A percentile compares a stretch with the other conserved stretches of the same genome.
These are phyloP conservation scores for Tolypocladium album DNA, from an alignment of 2,329 filamentous ascomycete genomes.

Conservation along the genomic window DNA sequence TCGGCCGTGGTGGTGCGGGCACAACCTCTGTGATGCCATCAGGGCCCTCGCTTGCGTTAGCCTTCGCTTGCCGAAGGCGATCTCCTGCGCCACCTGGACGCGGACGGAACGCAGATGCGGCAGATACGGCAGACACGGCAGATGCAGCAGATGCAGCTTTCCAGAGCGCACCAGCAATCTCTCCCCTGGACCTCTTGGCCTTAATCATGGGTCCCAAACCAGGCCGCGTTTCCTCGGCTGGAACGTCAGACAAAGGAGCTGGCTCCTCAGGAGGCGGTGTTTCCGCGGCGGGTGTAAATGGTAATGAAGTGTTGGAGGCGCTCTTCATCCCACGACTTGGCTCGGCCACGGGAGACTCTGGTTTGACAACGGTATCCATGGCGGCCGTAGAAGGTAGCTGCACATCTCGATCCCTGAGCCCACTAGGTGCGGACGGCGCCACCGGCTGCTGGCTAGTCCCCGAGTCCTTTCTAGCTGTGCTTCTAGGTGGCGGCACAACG, in stretches of 20 bases:
- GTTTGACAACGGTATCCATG: conserved; percentile 2
- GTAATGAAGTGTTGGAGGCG: conserved; percentile 12
- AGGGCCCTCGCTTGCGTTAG: conserved; percentile 53
- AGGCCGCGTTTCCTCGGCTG: conserved; percentile 42
- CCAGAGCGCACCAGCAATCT: conserved; percentile 66
- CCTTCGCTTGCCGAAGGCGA: conserved; percentile 54
- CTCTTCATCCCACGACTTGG: conserved; percentile 3
- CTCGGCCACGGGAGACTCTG: conserved; percentile 5
- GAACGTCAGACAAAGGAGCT: not conserved
- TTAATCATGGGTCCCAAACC: conserved; percentile 88
- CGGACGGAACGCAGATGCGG: conserved; percentile 57
- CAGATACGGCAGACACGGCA: conserved; percentile 9
- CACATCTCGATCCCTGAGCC: conserved; percentile 22
- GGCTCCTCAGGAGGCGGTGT: conserved; percentile 13
- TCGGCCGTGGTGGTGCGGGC: conserved; percentile 55
- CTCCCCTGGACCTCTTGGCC: conserved; percentile 59
- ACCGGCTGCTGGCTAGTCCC: conserved; percentile 14
- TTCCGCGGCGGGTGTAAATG: conserved; percentile 16
- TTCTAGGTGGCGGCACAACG: conserved; percentile 37
- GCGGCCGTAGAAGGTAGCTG: conserved; percentile 2
- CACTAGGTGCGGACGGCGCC: conserved; percentile 16
- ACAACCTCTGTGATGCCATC: conserved; percentile 88
- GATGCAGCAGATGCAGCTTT: conserved; percentile 52
- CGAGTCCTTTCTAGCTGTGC: conserved; percentile 35
- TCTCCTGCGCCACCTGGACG: conserved; percentile 79